Percentiles rank a stretch among this genome's conserved stretches.
Conservation (phyloP, 2,329 filamentous ascomycete genomes). For the Penicillium digitatum region DNA sequence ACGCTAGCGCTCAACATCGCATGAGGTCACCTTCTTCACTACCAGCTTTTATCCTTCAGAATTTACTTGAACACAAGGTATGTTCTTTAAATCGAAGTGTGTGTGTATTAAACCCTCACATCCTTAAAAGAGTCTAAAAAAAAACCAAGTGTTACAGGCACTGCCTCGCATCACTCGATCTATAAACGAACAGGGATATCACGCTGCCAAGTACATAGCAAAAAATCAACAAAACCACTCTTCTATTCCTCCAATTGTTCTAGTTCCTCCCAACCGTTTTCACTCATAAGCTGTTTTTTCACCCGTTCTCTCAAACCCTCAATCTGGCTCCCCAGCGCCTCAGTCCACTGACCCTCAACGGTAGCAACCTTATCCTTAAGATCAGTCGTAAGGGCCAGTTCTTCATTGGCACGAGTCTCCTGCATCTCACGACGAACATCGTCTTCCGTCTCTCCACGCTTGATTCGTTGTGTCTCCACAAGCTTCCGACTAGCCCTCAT, state of each 20-base stretch:
- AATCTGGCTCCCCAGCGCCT: conserved; percentile 76
- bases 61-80: neutral
- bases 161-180: conserved; percentile 10
- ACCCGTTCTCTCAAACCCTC: conserved; percentile 70
- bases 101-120: neutral
- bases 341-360: conserved; percentile 86
- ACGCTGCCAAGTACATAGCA: conserved; percentile 11
- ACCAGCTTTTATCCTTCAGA: neutral
- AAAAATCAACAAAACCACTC: conserved; percentile 3
- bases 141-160: conserved; percentile 1
- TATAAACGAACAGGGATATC: conserved; percentile 24
- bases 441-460: conserved; percentile 42
- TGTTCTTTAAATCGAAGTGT: neutral
- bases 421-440: conserved; percentile 49
- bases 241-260: conserved; percentile 52
- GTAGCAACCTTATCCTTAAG: conserved; percentile 89
- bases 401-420: conserved; percentile 63
- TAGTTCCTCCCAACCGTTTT: conserved; percentile 84
- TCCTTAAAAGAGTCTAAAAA: conserved; percentile 3
- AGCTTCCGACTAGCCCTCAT: conserved; percentile 65
- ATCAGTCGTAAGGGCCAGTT: conserved; percentile 70
- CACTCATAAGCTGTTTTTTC: conserved; percentile 66
- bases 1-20: neutral
- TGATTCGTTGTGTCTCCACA: conserved; percentile 61
- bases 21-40: neutral